Conservation (phyloP, 108 stramenopile species). For the Cyclotella distinguenda region DNA sequence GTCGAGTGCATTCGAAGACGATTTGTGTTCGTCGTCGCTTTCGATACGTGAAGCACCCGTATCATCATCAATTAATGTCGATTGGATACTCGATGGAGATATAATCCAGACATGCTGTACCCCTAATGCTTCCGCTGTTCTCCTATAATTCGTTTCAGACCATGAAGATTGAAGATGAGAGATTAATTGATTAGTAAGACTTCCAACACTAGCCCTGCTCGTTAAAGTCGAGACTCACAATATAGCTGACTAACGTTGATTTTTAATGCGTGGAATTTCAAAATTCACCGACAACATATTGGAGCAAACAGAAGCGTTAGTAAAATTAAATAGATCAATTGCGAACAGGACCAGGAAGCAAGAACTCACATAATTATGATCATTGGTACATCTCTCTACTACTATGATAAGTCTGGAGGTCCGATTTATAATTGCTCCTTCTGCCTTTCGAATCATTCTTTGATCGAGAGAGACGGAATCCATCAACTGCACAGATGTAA, state of each 20-base stretch:
- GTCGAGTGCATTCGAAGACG: slow-evolving; percentile 1
- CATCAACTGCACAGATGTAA: slow-evolving; percentile 32
- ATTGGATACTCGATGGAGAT: slow-evolving; percentile 55
- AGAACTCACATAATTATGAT: slow-evolving; percentile 79
- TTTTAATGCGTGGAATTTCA: background rate
- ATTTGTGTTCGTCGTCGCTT: slow-evolving; percentile 6
- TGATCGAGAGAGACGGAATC: slow-evolving; percentile 68
- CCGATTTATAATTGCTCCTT: slow-evolving; percentile 75
- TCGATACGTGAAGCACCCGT: background rate
- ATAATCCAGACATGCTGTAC: slow-evolving; percentile 83
- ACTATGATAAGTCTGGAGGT: slow-evolving; percentile 77
- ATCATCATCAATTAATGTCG: slow-evolving; percentile 22
- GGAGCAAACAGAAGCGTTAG: too few relatives aligned
- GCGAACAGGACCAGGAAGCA: too few relatives aligned
- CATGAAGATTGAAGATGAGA: too few relatives aligned
- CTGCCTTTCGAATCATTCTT: slow-evolving; percentile 84
- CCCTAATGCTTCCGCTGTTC: slow-evolving; percentile 87
- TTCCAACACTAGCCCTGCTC: too few relatives aligned
- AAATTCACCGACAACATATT: too few relatives aligned
- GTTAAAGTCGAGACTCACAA: too few relatives aligned
- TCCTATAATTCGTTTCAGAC: too few relatives aligned
- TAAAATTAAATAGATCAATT: too few relatives aligned
- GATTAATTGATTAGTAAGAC: background rate
- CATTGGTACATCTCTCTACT: slow-evolving; percentile 83
- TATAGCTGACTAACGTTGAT: slow-evolving; percentile 31